Percentiles rank a stretch among this genome's conserved stretches.
phyloP scores from a whole-genome alignment of 441 rosid species.

The Erodium trifolium region DNA sequence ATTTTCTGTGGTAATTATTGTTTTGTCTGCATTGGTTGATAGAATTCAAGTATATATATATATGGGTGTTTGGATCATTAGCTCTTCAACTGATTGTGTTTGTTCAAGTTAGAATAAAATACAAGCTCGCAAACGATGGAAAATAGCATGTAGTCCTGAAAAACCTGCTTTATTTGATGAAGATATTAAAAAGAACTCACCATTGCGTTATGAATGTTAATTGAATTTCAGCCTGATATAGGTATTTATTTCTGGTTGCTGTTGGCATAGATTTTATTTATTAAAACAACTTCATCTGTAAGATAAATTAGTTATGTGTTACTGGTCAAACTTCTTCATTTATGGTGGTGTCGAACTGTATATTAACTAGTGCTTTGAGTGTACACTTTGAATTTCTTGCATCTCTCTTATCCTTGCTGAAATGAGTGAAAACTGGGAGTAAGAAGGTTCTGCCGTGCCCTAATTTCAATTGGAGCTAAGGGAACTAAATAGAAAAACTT shows the following conservation, averaged over 20 bases:
- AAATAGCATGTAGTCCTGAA: too few relatives aligned
- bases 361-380: neutral
- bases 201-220: neutral
- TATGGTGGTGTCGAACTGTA: neutral
- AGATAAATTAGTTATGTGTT: neutral
- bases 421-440: neutral
- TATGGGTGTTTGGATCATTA: too few relatives aligned
- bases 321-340: neutral
- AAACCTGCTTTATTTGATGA: too few relatives aligned
- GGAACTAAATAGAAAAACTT: neutral
- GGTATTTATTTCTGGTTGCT: neutral
- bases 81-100: too few relatives aligned
- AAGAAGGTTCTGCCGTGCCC: neutral
- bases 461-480: neutral
- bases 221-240: neutral
- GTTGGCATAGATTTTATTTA: neutral
- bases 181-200: neutral
- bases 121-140: too few relatives aligned
- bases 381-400: neutral
- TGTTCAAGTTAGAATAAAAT: too few relatives aligned
- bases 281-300: neutral
- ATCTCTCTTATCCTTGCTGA: too few relatives aligned
- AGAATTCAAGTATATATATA: too few relatives aligned
- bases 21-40: too few relatives aligned
- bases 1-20: too few relatives aligned